Evolutionary conservation across 257 asterid genomes (phyloP).

Genomic region (Perilla frutescens): DNA sequence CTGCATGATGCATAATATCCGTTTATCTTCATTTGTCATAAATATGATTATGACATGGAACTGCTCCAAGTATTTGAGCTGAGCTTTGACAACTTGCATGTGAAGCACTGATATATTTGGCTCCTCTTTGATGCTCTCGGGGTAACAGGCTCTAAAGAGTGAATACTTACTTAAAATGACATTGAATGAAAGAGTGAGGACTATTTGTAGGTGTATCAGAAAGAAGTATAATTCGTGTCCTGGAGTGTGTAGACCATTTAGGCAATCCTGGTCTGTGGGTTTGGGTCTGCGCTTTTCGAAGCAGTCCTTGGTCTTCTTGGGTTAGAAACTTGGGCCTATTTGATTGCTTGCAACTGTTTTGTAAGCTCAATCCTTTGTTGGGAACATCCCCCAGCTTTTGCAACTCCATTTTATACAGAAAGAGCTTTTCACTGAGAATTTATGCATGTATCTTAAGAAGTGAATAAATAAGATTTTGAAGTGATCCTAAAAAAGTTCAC

Average conservation of each 20-base stretch:
- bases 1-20: neutral
- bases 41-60: neutral
- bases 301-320: neutral
- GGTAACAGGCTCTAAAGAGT: neutral
- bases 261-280: neutral
- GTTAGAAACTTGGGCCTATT: neutral
- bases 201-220: neutral
- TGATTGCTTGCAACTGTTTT: neutral
- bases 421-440: neutral
- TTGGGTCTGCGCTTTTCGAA: neutral
- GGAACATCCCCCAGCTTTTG: neutral
- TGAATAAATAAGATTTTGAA: neutral
- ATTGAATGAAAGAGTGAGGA: neutral
- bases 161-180: neutral
- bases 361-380: neutral
- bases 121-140: neutral
- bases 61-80: constrained; percentile 2
- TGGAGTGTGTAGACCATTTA: neutral
- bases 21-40: neutral
- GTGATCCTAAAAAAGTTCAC: neutral
- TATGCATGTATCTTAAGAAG: neutral
- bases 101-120: neutral
- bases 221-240: neutral
- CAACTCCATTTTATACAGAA: neutral
- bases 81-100: neutral